Evolutionary conservation across 306 rosid genomes (phyloP).

Genomic region (Sindora glabra): DNA sequence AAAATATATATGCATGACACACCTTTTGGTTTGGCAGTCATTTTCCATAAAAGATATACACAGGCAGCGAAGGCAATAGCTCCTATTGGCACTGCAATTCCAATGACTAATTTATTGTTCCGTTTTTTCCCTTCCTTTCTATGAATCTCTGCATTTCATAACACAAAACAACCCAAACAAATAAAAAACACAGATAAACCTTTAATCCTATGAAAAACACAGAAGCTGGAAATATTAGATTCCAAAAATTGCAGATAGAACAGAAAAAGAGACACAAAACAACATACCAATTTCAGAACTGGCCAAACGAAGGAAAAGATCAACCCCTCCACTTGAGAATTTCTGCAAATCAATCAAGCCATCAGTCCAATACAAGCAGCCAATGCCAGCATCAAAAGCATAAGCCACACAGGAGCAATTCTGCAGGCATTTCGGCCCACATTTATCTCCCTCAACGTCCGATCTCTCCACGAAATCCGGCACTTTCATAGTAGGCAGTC

Average conservation of each 20-base stretch:
- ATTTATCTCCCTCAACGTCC: not conserved
- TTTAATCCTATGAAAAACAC: not conserved
- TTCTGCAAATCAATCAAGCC: constrained; percentile 22
- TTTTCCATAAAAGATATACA: not conserved
- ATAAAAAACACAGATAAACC: too few species aligned
- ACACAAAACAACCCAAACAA: too few species aligned
- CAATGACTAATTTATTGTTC: not conserved
- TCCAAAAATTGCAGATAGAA: too few species aligned
- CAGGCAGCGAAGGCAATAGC: not conserved
- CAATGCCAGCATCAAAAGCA: constrained; percentile 16
- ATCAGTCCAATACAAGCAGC: constrained; percentile 28
- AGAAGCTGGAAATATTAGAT: not conserved
- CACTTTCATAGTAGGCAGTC: constrained; percentile 18
- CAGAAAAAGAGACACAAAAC: not conserved
- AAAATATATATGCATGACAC: too few species aligned
- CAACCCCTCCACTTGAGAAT: constrained; percentile 20
- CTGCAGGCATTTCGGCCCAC: constrained; percentile 5
- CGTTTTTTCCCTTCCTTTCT: not conserved
- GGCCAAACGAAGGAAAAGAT: constrained; percentile 26
- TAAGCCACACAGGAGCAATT: constrained; percentile 31
- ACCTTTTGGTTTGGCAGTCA: not conserved
- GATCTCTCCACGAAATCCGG: constrained; percentile 16
- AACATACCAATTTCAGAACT: constrained; percentile 4
- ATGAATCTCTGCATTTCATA: not conserved
- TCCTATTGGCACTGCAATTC: constrained; percentile 5